Evolutionary conservation across 139 green algal species (phyloP), one percentile per base, ranked within the genome.

Genomic region (Eudorina sp.): DNA sequence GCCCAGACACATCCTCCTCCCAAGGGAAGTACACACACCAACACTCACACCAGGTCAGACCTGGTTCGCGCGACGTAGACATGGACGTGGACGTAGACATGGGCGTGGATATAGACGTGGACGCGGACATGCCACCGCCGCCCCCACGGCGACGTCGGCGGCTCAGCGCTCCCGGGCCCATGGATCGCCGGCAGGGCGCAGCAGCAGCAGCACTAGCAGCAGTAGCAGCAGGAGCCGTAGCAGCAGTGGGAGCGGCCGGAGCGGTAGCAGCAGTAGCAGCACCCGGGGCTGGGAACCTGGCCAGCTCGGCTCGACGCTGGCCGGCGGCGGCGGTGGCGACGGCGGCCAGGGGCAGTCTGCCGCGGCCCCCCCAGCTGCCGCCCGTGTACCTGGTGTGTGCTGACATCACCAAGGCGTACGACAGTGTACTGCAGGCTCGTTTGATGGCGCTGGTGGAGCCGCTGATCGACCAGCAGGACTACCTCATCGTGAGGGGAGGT

Each of bases 381-480:
- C 53, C 45, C n/a, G 84, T 94, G 1, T 97, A 94, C 92, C 84
- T 98, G 18, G 92, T 97, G 40, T 92, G 84, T 45, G 93, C 92
- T 41, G 96, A 99, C 70, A 89, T 99, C 23, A 92, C 86, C 21
- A 81, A 89, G 4, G 97, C 97, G 0, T 99, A 98, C 91, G 97
- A 99, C 90, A 88, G 66, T 70, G 86, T 99, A 34, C 34, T 90
- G 43, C 84, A 94, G 23, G 40, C 84, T 3, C 69, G 73, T 27
- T 76, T 98, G 81, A 64, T 97, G 76, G 9, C 5, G 2, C 36
- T 98, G 34, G 77, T 94, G 27, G 85, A 92, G 53, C 82, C 84
- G 3, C 75, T 97, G 34, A 72, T 98, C 40, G 27, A 43, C 3
- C 31, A 55, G 25, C 78, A 77, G 16, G 43, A 91, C 23, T 98